Conservation (phyloP, 2,329 filamentous ascomycete species). For the Colletotrichum sp. region DNA sequence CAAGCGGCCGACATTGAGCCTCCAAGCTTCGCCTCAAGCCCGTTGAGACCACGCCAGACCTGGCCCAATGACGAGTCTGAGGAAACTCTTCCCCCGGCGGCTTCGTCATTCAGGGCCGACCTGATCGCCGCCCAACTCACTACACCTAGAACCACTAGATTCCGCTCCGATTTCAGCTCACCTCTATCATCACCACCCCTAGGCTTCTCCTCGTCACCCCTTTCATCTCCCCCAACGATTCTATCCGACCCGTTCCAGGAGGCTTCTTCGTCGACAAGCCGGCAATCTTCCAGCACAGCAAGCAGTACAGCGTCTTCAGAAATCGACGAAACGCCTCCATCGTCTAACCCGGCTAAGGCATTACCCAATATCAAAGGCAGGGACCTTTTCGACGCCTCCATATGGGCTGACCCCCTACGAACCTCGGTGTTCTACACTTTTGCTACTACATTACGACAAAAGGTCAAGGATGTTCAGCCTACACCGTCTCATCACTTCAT, state of each 20-base stretch:
- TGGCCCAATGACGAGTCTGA: not conserved
- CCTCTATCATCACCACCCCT: constrained; percentile 40
- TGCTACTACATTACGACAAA: constrained; percentile 69
- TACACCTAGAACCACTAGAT: constrained; percentile 1
- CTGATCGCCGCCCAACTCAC: not conserved
- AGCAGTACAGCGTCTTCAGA: constrained; percentile 49
- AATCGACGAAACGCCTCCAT: constrained; percentile 47
- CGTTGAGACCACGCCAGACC: not conserved
- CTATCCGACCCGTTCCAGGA: constrained; percentile 57
- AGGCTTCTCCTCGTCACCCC: constrained; percentile 52
- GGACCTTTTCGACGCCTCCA: constrained; percentile 73
- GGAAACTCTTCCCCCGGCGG: not conserved
- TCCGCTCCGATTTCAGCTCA: constrained; percentile 30
- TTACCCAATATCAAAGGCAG: constrained; percentile 72
- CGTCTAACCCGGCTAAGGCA: constrained; percentile 37
- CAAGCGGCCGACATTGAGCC: not conserved
- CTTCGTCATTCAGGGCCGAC: not conserved
- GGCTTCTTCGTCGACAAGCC: constrained; percentile 36
- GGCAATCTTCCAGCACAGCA: constrained; percentile 35
- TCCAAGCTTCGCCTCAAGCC: not conserved
- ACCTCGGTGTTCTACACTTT: constrained; percentile 78
- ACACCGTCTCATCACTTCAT: constrained; percentile 74
- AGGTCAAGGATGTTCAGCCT: constrained; percentile 65
- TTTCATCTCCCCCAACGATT: constrained; percentile 60
- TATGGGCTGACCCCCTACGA: constrained; percentile 71